phyloP scores from a whole-genome alignment of 108 stramenopile species.

The Skeletonema tropicum region DNA sequence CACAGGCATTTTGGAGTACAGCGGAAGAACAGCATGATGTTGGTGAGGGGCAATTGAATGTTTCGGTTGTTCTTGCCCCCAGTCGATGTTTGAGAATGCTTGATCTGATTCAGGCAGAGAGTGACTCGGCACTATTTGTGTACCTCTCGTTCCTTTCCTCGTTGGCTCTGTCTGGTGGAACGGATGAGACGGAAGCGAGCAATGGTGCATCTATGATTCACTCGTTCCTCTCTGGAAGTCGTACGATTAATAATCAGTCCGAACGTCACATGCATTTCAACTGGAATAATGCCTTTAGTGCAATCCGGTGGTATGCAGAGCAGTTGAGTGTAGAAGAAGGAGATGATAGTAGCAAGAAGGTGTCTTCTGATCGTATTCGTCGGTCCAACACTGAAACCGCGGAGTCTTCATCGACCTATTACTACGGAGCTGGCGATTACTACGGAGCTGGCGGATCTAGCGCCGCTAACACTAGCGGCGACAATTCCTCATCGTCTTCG shows the following conservation, averaged over 20 bases:
- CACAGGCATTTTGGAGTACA: constrained; percentile 66
- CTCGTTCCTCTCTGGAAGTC: constrained; percentile 45
- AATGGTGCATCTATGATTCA: constrained; percentile 63
- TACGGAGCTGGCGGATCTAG: constrained; percentile 52
- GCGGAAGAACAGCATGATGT: constrained; percentile 21
- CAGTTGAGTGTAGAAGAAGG: constrained; percentile 54
- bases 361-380: constrained; percentile 24
- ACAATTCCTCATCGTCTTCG: constrained; percentile 22
- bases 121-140: constrained; percentile 55
- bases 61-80: constrained; percentile 34
- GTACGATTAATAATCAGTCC: constrained; percentile 34
- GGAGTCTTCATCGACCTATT: constrained; percentile 64
- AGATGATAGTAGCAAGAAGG: constrained; percentile 30
- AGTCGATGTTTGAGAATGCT: constrained; percentile 60
- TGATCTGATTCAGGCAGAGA: constrained; percentile 51
- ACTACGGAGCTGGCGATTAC: constrained; percentile 76
- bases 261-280: constrained; percentile 37
- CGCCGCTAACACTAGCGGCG: not conserved
- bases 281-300: constrained; percentile 52
- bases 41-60: constrained; percentile 1
- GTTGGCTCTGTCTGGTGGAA: constrained; percentile 55
- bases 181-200: constrained; percentile 12
- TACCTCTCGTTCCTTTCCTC: constrained; percentile 77
- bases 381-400: constrained; percentile 27
- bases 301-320: constrained; percentile 70